Evolutionary conservation across 2,329 filamentous ascomycete species (phyloP).

Genomic region (Graphilbum sp.): DNA sequence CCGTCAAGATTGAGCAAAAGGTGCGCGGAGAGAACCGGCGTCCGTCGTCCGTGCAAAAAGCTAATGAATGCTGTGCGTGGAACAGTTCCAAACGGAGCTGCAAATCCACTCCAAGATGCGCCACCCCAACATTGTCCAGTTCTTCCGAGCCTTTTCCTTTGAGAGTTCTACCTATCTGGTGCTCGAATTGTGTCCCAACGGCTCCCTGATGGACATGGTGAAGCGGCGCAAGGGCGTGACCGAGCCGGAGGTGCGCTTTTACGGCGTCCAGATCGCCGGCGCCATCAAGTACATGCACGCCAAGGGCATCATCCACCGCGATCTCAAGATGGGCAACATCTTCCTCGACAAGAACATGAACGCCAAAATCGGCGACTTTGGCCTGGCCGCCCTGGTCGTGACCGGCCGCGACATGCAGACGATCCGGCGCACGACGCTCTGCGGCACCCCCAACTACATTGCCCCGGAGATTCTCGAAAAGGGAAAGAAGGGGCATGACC

Average conservation of each 20-base stretch:
- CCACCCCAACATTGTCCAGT: constrained; percentile 90
- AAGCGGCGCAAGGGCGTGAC: constrained; percentile 81
- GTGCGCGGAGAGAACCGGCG: no score
- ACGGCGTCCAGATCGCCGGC: constrained; percentile 86
- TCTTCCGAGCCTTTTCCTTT: constrained; percentile 86
- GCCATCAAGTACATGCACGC: constrained; percentile 97
- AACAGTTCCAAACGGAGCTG: constrained; percentile 61
- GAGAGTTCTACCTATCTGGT: constrained; percentile 83
- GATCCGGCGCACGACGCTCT: constrained; percentile 76
- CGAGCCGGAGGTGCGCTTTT: constrained; percentile 84
- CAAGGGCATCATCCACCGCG: constrained; percentile 89
- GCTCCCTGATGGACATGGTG: constrained; percentile 94
- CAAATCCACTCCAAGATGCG: constrained; percentile 98
- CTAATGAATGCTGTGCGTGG: background rate
- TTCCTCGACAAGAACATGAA: constrained; percentile 94
- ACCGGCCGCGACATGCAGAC: constrained; percentile 81
- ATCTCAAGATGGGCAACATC: constrained; percentile 96
- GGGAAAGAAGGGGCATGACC: constrained; percentile 85
- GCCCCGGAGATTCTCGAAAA: constrained; percentile 93
- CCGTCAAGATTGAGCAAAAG: constrained; percentile 71
- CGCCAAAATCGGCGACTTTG: constrained; percentile 95
- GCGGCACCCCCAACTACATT: constrained; percentile 96
- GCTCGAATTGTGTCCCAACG: constrained; percentile 85
- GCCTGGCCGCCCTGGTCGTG: constrained; percentile 77
- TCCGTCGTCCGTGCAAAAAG: no score